Base-by-base conservation (phyloP, 2,329 filamentous ascomycete genomes). In the Xylariaceae sp. region DNA sequence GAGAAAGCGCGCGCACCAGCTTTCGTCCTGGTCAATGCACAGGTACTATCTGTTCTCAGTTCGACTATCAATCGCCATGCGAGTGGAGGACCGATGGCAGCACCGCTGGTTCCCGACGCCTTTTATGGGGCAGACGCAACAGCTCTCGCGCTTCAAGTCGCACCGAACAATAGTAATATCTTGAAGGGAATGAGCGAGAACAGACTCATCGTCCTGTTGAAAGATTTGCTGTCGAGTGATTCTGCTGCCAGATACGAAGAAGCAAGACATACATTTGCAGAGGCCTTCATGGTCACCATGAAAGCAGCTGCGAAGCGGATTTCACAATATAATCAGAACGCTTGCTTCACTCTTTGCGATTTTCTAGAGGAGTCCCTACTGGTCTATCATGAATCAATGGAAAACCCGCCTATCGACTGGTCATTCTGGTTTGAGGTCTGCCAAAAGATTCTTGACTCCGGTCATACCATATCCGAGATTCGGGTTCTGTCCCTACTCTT, bases 381-480 rank as follows among this genome's bases (percentile, higher is more conserved):
- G 14, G 83, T 90, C 38, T 78, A 78, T 52, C 72, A 77, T 49
- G 66, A 70, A 6, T 72, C 70, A 43, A 75, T 75, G 51, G 71
- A 73, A 2, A 66, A 67, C n/a, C 66, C 69, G n/a, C 65, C 46
- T 14, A 68, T 91, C 38, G 83, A 92, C 66, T 95, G 89, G 86
- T 67, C 77, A 0, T 96, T 96, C 66, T 96, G 90, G 91, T 74
- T 94, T 38, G 79, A 85, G 0, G 89, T 92, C 5, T 91, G 83
- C 68, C 83, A 81, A 66, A 81, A 82, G 64, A 91, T 96, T 74
- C 77, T 91, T 61, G 77, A 84, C 52, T 94, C 89, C 48, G 83
- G 92, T 59, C 95, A 95, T 67, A 91, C 88, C 36, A 88, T 95
- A 75, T 94, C 90, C 0, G 90, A 96, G 68, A 87, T 96, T 54